phyloP scores from a whole-genome alignment of 2,329 filamentous ascomycete genomes.

The Alternaria longipes region DNA sequence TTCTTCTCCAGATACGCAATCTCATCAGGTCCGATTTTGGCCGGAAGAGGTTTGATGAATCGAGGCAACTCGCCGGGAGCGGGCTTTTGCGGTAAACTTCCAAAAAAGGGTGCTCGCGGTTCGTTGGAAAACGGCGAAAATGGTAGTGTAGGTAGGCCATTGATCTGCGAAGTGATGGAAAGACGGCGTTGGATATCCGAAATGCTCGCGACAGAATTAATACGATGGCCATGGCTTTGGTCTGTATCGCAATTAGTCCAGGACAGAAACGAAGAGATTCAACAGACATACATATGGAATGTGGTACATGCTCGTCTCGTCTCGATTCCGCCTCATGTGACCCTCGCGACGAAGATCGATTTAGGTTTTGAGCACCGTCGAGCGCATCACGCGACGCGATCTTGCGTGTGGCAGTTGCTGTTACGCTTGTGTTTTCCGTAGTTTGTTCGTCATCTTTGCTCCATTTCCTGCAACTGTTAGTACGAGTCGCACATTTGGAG shows the following conservation, averaged over 20 bases:
- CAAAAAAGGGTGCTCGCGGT: constrained; percentile 47
- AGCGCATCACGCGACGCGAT: constrained; percentile 51
- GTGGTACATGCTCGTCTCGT: constrained; percentile 67
- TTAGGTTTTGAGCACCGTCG: constrained; percentile 45
- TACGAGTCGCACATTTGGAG: constrained; percentile 11
- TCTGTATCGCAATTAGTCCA: constrained; percentile 50
- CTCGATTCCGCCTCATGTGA: constrained; percentile 60
- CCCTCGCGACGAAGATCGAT: constrained; percentile 38
- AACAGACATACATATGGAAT: constrained; percentile 67
- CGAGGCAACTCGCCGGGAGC: constrained; percentile 62
- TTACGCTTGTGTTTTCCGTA: constrained; percentile 27
- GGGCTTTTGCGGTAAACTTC: constrained; percentile 60
- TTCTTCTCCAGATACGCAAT: constrained; percentile 84
- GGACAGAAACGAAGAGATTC: constrained; percentile 16
- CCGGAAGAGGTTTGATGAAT: constrained; percentile 82
- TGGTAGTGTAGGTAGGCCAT: constrained; percentile 46
- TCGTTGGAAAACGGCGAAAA: constrained; percentile 49
- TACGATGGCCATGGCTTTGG: constrained; percentile 58
- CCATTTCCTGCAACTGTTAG: constrained; percentile 53
- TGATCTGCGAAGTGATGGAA: constrained; percentile 52
- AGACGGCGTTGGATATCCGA: constrained; percentile 57
- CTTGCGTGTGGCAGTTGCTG: constrained; percentile 46
- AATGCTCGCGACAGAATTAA: constrained; percentile 48
- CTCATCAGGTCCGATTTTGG: constrained; percentile 81
- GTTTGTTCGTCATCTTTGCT: constrained; percentile 53